These are phyloP conservation scores for Mentha longifolia DNA, from an alignment of 257 asterid species.

Conservation along the genomic window DNA sequence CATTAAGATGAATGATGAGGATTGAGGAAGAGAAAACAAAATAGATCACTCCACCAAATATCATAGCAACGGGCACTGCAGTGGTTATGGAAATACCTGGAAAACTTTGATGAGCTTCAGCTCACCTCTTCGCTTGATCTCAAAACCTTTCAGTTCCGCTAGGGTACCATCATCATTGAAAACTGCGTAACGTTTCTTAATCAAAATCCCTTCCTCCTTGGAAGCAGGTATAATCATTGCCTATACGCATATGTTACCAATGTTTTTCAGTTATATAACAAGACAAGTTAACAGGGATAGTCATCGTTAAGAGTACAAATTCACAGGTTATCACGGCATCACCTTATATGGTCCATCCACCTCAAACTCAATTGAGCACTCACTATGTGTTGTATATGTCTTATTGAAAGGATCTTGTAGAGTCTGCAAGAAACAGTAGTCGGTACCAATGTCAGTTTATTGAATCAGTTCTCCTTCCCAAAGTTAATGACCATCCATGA, in stretches of 20 bases:
- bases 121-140: constrained; percentile 99
- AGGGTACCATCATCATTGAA: constrained; percentile 97
- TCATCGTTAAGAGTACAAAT: constrained; percentile 26
- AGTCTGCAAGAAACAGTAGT: constrained; percentile 63
- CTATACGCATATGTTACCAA: constrained; percentile 41
- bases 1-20: constrained; percentile 15
- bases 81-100: constrained; percentile 63
- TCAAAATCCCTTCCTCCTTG: constrained; percentile 98
- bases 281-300: constrained; percentile 34
- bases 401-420: constrained; percentile 72
- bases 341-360: constrained; percentile 99
- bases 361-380: constrained; percentile 98
- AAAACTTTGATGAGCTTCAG: constrained; percentile 99
- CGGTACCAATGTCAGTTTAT: constrained; percentile 28
- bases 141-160: constrained; percentile 99
- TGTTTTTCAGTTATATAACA: constrained; percentile 33
- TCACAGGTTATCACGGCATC: constrained; percentile 38
- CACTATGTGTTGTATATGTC: constrained; percentile 85
- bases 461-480: constrained; percentile 26
- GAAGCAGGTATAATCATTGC: constrained; percentile 99
- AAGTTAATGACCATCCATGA: constrained; percentile 31
- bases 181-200: constrained; percentile 98
- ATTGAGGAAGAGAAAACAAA: constrained; percentile 17
- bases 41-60: constrained; percentile 21
- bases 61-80: constrained; percentile 10